Base-by-base conservation (phyloP, 805 yeast species). In the Yarrowia yakushimensis region DNA sequence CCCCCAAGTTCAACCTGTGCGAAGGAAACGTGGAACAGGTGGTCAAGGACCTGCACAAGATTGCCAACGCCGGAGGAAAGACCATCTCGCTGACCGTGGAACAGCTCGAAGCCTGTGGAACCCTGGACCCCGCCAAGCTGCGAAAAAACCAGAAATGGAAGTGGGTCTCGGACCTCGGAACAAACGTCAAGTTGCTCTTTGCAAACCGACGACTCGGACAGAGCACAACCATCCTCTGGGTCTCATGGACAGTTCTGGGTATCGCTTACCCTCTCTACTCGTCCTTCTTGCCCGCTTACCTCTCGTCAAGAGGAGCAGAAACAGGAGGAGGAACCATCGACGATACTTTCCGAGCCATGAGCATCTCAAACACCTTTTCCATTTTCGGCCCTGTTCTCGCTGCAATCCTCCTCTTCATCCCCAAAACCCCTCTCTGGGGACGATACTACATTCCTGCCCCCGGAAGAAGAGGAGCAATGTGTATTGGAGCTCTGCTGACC, bases 201-300 rank as follows among this genome's bases (percentile, higher is more conserved):
- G 61, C 61, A 28, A 55, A 55, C 39, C 15, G 61, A 22, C 39
- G 39, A n/a, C 48, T 55, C 18, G 61, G 39, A 0, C 37, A n/a
- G 8, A n/a, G 25, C 18, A 39, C 61, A 10, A 39, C 48, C 17
- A 28, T 55, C 3, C 39, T 55, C 17, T 55, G 28, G 20, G 3
- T 80, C 17, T 77, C 85, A 0, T 85, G 88, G 88, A 78, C 81
- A 4, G 72, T 82, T 42, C 78, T 83, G 65, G 87, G 87, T 61
- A 72, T 83, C 34, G 79, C 85, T 10, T 84, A 82, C 70, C 82
- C 85, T 2, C 73, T 82, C 36, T 59, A 59, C 22, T 43, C 52
- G 12, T 33, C 54, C 13, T 59, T 59, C 25, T 25, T 59, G 23
- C 62, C 62, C 1, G 52, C 54, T 1, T 59, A 43, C 68, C 76